Evolutionary conservation across 129 eudicot genomes (phyloP).

Genomic region (Kitagawia praeruptora): DNA sequence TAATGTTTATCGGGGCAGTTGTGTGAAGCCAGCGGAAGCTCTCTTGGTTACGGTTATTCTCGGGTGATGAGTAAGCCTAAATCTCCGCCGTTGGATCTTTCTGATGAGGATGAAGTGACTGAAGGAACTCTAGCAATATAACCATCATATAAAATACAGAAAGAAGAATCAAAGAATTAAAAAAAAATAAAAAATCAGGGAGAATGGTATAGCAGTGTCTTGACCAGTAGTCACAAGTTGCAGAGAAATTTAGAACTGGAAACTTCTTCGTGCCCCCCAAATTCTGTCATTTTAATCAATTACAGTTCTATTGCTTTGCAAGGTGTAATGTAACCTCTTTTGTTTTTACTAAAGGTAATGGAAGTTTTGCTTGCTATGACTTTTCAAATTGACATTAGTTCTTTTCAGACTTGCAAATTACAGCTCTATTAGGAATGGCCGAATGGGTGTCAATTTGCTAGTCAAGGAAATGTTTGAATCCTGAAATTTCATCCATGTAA

Average conservation of each 20-base stretch:
- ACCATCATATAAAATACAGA: slow-evolving; percentile 16
- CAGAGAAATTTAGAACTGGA: slow-evolving; percentile 36
- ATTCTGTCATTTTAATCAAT: neutral
- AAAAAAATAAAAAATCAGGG: neutral
- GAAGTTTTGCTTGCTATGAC: no score
- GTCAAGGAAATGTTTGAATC: no score
- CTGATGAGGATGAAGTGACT: slow-evolving; percentile 57
- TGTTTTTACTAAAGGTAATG: no score
- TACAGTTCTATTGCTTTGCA: no score
- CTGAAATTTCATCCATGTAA: no score
- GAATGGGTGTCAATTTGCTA: no score
- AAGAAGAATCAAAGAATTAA: neutral
- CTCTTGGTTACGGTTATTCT: slow-evolving; percentile 84
- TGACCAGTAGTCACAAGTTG: slow-evolving; percentile 49
- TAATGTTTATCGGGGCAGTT: slow-evolving; percentile 44
- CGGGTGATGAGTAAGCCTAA: slow-evolving; percentile 54
- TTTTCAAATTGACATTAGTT: no score
- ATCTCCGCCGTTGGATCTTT: slow-evolving; percentile 39
- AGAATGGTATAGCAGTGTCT: slow-evolving; percentile 32
- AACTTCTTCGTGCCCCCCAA: neutral
- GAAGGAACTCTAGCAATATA: slow-evolving; percentile 76
- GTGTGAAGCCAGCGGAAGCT: slow-evolving; percentile 83
- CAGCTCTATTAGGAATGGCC: no score
- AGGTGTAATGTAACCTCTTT: no score
- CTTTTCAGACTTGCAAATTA: no score